Conservation (phyloP, 495 filamentous ascomycete genomes). For the Letharia columbiana region DNA sequence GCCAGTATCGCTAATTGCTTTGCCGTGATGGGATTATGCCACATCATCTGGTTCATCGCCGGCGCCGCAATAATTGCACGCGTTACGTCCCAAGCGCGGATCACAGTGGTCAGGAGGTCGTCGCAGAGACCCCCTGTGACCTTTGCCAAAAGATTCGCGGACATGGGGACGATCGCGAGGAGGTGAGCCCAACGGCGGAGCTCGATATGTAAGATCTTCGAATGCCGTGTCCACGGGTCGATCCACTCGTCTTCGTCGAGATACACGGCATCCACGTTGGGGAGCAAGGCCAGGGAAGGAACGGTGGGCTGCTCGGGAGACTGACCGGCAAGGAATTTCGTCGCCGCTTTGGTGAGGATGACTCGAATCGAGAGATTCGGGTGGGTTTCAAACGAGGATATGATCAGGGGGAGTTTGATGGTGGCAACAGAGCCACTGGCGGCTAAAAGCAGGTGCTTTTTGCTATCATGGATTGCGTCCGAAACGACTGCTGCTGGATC, state of each 20-base stretch:
- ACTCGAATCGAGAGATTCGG: conserved; percentile 63
- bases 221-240: conserved; percentile 36
- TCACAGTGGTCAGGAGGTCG: conserved; percentile 56
- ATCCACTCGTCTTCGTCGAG: not conserved
- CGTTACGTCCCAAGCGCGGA: conserved; percentile 77
- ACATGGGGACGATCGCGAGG: conserved; percentile 66
- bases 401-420: conserved; percentile 75
- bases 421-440: conserved; percentile 73
- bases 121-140: conserved; percentile 59
- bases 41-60: not conserved
- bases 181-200: conserved; percentile 70
- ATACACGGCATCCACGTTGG: not conserved
- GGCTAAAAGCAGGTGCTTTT: conserved; percentile 68
- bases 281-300: not conserved
- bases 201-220: conserved; percentile 72
- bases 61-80: conserved; percentile 23
- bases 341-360: conserved; percentile 61
- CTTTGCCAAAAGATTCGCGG: conserved; percentile 74
- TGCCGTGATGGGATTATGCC: not conserved
- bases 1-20: not conserved
- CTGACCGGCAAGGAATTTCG: conserved; percentile 61
- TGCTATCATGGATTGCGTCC: conserved; percentile 44
- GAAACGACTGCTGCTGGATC: conserved; percentile 16
- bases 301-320: conserved; percentile 42
- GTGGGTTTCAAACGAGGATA: conserved; percentile 47